Base-by-base conservation (phyloP, 2,329 filamentous ascomycete species). In the Celoporthe dispersa region DNA sequence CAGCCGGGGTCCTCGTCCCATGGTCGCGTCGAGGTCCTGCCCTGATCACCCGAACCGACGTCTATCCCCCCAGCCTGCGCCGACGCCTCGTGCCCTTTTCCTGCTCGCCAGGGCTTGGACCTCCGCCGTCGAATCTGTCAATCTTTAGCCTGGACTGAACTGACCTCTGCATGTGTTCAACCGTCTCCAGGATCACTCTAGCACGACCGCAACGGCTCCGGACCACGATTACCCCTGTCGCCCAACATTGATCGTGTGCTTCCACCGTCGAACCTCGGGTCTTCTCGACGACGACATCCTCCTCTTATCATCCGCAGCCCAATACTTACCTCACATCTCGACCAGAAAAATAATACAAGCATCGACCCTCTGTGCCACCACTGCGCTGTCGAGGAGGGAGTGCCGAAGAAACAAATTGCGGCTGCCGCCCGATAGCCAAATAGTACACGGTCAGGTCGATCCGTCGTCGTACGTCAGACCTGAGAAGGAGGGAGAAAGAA, bases 141-240 rank as follows among this genome's bases (percentile, higher is more conserved):
- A 61, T 61, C 35, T 33, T 33, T 37, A 60, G 59, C 59, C 35
- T 61, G 33, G 33, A 37, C 31, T 39, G 59, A 11, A 39, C 59
- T 37, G 33, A 37, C 19, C 25, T n/a, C 39, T 8, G 51, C 57
- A 35, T 62, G 37, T 39, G 59, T 37, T 59, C 28, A 39, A 68
- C 41, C 31, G 22, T 28, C 57, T 57, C 70, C 44, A 71, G 64
- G 60, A 68, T 66, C 57, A 44, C 37, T 66, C 67, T 53, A 55
- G n/a, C 57, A 37, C 55, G 14, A 22, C 19, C 57, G 39, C 67
- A 72, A 71, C 71, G 71, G 67, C 66, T 41, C n/a, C 51, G 48
- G 64, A 71, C 71, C 71, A 69, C 71, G 69, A 66, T 72, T 37
- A 72, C 70, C 71, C 71, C 71, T 72, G 71, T 64, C 57, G 19